Base-by-base conservation (phyloP, 306 rosid species). In the Cucurbita ficifolia region DNA sequence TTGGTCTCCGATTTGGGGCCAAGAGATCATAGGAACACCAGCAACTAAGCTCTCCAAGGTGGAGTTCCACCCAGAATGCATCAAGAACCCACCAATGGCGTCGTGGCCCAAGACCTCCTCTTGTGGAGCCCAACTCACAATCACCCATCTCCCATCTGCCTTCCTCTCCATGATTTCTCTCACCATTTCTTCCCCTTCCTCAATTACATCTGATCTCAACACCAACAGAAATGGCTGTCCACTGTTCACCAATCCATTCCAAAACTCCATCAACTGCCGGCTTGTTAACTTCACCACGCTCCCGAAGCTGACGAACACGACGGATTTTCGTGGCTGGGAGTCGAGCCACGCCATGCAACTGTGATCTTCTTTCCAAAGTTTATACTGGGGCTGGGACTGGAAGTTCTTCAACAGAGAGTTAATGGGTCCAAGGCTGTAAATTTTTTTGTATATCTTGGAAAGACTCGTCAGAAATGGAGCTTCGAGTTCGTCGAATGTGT, bases 401-500 rank as follows among this genome's bases (percentile, higher is more conserved):
- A 11, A 50, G 0, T 70, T 11, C 7, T 70, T 16, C 4, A 57
- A 56, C 6, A 69, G 88, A 35, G 73, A 43, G 24, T 85, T 86
- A 58, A 87, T 83, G 2, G 90, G 88, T 8, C 92, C 90, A 10
- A 87, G 1, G 36, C 87, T 33, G 81, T 72, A 89, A 36, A 81
- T 5, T 53, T 76, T 78, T 0, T 82, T 81, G 35, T 75, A 82
- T 3, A 62, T 64, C 5, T 43, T 74, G 2, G 81, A 79, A 1
- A 86, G 71, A 0, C 76, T 83, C 7, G 76, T 58, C 4, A 86
- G 58, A 3, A 83, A 52, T 2, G 87, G 83, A 5, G 71, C 69
- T 56, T 90, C 94, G 14, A 88, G 76, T 2, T 86, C 91, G 16
- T 88, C 87, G 13, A 83, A 86, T 0, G 96, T 82, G 87, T 90